These are phyloP conservation scores for Stylonectria norvegica DNA, from an alignment of 2,329 filamentous ascomycete species.

Conservation along the genomic window DNA sequence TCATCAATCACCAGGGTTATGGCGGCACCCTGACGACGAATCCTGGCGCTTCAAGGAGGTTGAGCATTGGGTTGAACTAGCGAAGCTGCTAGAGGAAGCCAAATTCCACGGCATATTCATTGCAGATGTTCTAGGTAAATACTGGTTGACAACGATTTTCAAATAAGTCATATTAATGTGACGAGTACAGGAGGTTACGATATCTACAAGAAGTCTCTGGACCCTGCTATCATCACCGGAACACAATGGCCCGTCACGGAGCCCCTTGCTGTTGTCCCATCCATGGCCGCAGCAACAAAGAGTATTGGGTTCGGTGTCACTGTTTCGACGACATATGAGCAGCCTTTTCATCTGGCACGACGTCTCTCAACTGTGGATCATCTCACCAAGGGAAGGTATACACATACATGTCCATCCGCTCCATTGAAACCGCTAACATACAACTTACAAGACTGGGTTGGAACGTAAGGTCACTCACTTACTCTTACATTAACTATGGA, in stretches of 20 bases:
- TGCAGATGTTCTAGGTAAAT: constrained; percentile 58
- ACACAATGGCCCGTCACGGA: constrained; percentile 72
- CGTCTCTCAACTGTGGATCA: constrained; percentile 66
- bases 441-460: constrained; percentile 44
- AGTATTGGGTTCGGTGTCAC: constrained; percentile 69
- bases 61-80: constrained; percentile 59
- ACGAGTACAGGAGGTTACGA: constrained; percentile 67
- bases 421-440: background rate
- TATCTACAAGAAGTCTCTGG: constrained; percentile 61
- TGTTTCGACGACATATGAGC: constrained; percentile 66
- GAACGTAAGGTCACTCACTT: constrained; percentile 51
- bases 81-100: constrained; percentile 56
- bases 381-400: constrained; percentile 57
- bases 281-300: constrained; percentile 67
- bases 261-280: constrained; percentile 60
- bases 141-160: background rate
- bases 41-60: constrained; percentile 60
- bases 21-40: constrained; percentile 62
- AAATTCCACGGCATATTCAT: constrained; percentile 67
- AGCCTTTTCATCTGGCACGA: constrained; percentile 65
- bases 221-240: constrained; percentile 58
- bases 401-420: fast-evolving
- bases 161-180: background rate
- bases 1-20: constrained; percentile 46
- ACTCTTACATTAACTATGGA: no score